Conservation (phyloP, 306 rosid species). For the Begonia loranthoides region DNA sequence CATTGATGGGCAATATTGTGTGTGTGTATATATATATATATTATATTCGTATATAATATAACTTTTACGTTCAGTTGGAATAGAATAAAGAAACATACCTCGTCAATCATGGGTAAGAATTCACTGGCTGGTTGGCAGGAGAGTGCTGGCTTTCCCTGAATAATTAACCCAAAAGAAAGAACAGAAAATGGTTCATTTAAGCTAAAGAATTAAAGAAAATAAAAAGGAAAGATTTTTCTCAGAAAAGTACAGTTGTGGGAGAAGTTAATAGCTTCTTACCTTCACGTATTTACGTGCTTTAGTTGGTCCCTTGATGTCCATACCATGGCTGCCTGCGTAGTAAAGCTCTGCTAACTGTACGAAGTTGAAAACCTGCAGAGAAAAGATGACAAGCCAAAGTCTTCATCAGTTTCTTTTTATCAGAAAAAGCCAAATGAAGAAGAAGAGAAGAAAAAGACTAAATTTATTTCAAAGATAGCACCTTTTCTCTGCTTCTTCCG, state of each 20-base stretch:
- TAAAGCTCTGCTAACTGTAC: slow-evolving; percentile 66
- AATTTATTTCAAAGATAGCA: slow-evolving; percentile 15
- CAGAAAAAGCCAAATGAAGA: not conserved
- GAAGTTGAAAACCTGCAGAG: slow-evolving; percentile 56
- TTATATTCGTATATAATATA: not conserved
- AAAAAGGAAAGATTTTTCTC: not conserved
- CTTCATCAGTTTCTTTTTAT: not conserved
- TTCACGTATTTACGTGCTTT: slow-evolving; percentile 29
- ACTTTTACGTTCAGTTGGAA: not conserved
- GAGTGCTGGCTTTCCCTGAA: slow-evolving; percentile 46
- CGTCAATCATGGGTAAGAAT: slow-evolving; percentile 68
- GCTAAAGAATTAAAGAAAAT: slow-evolving; percentile 4
- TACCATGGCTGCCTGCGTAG: slow-evolving; percentile 97
- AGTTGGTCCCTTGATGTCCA: slow-evolving; percentile 91
- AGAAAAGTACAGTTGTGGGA: not conserved
- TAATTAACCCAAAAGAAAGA: slow-evolving; percentile 6
- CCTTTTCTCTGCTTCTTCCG: slow-evolving; percentile 83
- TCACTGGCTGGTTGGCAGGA: slow-evolving; percentile 76
- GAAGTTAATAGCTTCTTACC: slow-evolving; percentile 22
- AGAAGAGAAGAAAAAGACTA: not conserved
- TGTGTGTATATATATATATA: not conserved
- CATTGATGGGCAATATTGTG: too few relatives aligned
- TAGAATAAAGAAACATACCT: slow-evolving; percentile 30
- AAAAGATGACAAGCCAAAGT: not conserved
- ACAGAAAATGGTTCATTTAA: not conserved